phyloP scores from a whole-genome alignment of 2,329 filamentous ascomycete species.

The Epichloe bromicola region DNA sequence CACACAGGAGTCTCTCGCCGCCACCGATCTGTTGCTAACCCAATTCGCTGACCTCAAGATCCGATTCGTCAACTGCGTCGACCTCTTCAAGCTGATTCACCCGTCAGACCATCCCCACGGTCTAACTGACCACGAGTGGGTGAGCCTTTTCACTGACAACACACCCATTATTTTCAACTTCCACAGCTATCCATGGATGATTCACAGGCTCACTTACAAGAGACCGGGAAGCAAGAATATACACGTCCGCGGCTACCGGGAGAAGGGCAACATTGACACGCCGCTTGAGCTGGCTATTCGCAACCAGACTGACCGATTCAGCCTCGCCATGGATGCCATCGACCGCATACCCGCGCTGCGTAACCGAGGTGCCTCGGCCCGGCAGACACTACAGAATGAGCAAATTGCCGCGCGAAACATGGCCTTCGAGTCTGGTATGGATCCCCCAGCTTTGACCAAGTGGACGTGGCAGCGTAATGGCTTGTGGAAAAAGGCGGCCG shows the following conservation, averaged over 20 bases:
- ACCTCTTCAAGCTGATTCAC: conserved; percentile 68
- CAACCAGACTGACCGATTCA: conserved; percentile 67
- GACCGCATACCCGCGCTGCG: conserved; percentile 50
- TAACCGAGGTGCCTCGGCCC: conserved; percentile 47
- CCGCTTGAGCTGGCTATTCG: conserved; percentile 66
- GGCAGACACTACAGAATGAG: conserved; percentile 50
- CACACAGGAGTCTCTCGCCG: conserved; percentile 62
- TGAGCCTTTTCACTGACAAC: conserved; percentile 56
- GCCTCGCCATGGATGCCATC: conserved; percentile 63
- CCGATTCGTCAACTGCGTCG: conserved; percentile 68
- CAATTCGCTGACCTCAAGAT: conserved; percentile 61
- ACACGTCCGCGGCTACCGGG: conserved; percentile 65
- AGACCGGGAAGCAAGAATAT: conserved; percentile 54
- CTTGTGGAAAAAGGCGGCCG: conserved; percentile 21
- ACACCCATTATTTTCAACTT: conserved; percentile 72
- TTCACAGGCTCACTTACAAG: conserved; percentile 66
- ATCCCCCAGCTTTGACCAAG: conserved; percentile 51
- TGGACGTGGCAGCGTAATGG: conserved; percentile 50
- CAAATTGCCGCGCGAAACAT: conserved; percentile 51
- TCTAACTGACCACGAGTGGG: conserved; percentile 52
- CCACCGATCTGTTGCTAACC: conserved; percentile 59
- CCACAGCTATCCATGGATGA: conserved; percentile 71
- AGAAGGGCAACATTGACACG: conserved; percentile 78
- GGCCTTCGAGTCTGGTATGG: conserved; percentile 58
- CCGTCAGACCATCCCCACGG: conserved; percentile 61